Conservation (phyloP, 768 basidiomycete genomes). For the Phylloporus sp. region DNA sequence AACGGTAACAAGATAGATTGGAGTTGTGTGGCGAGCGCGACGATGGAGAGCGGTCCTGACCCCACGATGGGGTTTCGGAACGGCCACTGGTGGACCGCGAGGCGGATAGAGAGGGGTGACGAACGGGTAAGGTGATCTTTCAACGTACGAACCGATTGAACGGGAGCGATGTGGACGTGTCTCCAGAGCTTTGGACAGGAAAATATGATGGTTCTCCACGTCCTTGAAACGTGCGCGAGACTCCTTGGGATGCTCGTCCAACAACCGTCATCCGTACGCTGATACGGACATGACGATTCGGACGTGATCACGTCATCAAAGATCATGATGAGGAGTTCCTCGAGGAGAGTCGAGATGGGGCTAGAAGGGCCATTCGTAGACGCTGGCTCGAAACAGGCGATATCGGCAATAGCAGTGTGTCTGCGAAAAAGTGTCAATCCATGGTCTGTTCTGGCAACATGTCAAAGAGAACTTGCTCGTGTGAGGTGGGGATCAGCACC, state of each 20-base stretch:
- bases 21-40: constrained; percentile 14
- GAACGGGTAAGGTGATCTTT: constrained; percentile 17
- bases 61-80: constrained; percentile 7
- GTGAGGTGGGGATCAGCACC: background rate
- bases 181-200: constrained; percentile 20
- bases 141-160: constrained; percentile 5
- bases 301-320: constrained; percentile 17
- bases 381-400: background rate
- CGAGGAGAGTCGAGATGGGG: constrained; percentile 10
- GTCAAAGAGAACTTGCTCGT: constrained; percentile 2
- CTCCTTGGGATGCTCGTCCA: constrained; percentile 8
- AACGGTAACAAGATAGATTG: constrained; percentile 9
- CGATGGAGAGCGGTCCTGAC: constrained; percentile 11
- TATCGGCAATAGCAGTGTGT: background rate
- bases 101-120: constrained; percentile 8
- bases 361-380: background rate
- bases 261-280: background rate
- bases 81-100: constrained; percentile 19
- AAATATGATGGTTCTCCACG: constrained; percentile 14
- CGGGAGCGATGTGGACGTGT: constrained; percentile 14
- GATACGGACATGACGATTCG: background rate
- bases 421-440: background rate
- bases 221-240: constrained; percentile 14
- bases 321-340: constrained; percentile 21
- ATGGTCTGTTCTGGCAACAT: background rate